A percentile compares a stretch with the other conserved stretches of the same genome.
These are phyloP conservation scores for Plantago ovata DNA, from an alignment of 257 asterid species.

Conservation along the genomic window DNA sequence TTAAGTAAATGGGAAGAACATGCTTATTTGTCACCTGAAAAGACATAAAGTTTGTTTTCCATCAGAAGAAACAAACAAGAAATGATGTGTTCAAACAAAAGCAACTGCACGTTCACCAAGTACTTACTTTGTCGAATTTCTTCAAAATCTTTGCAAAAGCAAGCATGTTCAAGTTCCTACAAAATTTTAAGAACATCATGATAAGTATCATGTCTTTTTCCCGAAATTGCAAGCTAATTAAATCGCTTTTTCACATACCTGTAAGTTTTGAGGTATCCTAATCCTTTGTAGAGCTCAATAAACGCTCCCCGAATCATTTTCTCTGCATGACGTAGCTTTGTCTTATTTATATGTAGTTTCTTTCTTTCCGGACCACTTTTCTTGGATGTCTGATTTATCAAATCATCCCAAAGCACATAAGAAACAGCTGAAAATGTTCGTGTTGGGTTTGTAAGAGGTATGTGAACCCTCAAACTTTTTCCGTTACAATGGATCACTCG, in stretches of 20 bases:
- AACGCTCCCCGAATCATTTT: conserved; percentile 88
- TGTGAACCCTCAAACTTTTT: conserved; percentile 60
- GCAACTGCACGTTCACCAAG: neutral
- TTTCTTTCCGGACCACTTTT: conserved; percentile 52
- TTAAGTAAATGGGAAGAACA: conserved; percentile 81
- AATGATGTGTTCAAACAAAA: neutral
- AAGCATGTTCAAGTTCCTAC: conserved; percentile 84
- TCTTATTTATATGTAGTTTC: conserved; percentile 55
- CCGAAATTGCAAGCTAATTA: neutral
- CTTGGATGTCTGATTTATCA: conserved; percentile 59
- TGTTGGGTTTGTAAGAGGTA: conserved; percentile 78
- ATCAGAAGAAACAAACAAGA: neutral
- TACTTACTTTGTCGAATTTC: conserved; percentile 89
- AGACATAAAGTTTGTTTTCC: conserved; percentile 23
- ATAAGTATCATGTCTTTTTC: neutral
- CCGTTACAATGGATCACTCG: conserved; percentile 47
- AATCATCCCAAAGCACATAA: conserved; percentile 80
- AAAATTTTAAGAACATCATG: conserved; percentile 3
- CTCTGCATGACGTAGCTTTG: conserved; percentile 77
- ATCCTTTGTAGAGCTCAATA: conserved; percentile 82
- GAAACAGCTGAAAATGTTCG: conserved; percentile 72
- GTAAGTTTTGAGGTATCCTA: conserved; percentile 77
- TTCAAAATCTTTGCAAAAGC: conserved; percentile 91
- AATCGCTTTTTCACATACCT: conserved; percentile 39
- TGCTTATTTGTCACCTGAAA: conserved; percentile 81